These are phyloP conservation scores for Spiromastix sp. DNA, from an alignment of 2,329 filamentous ascomycete genomes.

Conservation along the genomic window DNA sequence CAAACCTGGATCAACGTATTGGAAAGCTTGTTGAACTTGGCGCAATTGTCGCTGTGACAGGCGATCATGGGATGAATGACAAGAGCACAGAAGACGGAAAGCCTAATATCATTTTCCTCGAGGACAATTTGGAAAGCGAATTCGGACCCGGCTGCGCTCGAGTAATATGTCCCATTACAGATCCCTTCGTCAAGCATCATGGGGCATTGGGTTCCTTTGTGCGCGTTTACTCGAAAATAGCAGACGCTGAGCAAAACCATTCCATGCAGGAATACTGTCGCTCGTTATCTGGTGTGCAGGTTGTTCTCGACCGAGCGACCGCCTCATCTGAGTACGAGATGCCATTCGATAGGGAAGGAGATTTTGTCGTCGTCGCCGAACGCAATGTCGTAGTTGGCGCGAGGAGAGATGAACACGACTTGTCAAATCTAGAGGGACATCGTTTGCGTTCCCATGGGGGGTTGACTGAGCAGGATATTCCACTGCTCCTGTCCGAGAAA, in stretches of 20 bases:
- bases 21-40: conserved; percentile 24
- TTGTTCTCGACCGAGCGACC: conserved; percentile 20
- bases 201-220: conserved; percentile 35
- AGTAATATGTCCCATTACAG: conserved; percentile 36
- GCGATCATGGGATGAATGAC: conserved; percentile 36
- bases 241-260: conserved; percentile 14
- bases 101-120: conserved; percentile 31
- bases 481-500: conserved; percentile 24
- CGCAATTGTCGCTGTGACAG: conserved; percentile 30
- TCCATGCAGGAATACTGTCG: conserved; percentile 21
- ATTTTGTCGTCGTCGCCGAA: conserved; percentile 31
- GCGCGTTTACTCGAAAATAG: conserved; percentile 28
- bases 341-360: conserved; percentile 31
- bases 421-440: conserved; percentile 23
- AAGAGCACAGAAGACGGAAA: conserved; percentile 25
- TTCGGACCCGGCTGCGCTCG: conserved; percentile 23
- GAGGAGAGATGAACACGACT: conserved; percentile 24
- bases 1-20: conserved; percentile 23
- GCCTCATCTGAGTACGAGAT: conserved; percentile 28
- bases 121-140: conserved; percentile 25
- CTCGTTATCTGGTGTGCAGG: conserved; percentile 23
- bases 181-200: conserved; percentile 35
- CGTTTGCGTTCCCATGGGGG: conserved; percentile 33
- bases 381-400: conserved; percentile 29
- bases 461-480: conserved; percentile 30